A percentile compares a stretch with the other conserved stretches of the same genome.
Conservation (phyloP, 2,329 filamentous ascomycete genomes). For the Sphaceloma murrayae region DNA sequence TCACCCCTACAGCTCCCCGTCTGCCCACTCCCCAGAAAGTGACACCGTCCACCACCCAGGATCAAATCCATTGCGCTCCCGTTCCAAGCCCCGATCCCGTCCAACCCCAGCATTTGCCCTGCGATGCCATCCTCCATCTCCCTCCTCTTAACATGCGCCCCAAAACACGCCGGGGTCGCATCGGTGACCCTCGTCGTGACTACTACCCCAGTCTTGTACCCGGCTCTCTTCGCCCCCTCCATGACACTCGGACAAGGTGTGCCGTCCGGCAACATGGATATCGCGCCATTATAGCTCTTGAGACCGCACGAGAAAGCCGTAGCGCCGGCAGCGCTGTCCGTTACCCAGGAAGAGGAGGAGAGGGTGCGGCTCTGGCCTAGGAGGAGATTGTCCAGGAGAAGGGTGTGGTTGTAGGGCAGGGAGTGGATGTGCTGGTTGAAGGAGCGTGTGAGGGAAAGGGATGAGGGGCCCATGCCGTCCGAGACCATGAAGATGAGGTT, state of each 20-base stretch:
- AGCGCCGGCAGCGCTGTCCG: slow-evolving; percentile 92
- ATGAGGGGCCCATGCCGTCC: slow-evolving; percentile 95
- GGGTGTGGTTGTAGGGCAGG: slow-evolving; percentile 63
- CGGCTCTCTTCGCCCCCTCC: slow-evolving; percentile 84
- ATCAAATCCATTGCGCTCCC: slow-evolving; percentile 86
- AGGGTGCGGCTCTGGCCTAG: slow-evolving; percentile 84
- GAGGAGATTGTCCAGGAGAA: slow-evolving; percentile 77
- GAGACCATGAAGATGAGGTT: slow-evolving; percentile 99
- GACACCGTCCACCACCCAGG: slow-evolving; percentile 84
- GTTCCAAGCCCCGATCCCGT: slow-evolving; percentile 33
- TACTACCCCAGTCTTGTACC: slow-evolving; percentile 86
- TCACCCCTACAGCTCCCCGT: slow-evolving; percentile 75
- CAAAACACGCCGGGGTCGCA: slow-evolving; percentile 92
- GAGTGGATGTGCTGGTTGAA: slow-evolving; percentile 70
- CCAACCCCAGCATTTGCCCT: slow-evolving; percentile 69
- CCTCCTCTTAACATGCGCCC: slow-evolving; percentile 71
- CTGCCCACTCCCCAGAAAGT: slow-evolving; percentile 78
- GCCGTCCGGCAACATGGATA: slow-evolving; percentile 76
- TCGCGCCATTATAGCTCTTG: slow-evolving; percentile 97
- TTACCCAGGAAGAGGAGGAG: slow-evolving; percentile 75
- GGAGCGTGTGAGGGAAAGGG: slow-evolving; percentile 73
- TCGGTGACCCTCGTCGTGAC: slow-evolving; percentile 94
- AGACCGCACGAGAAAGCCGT: slow-evolving; percentile 87
- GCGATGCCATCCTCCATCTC: slow-evolving; percentile 84
- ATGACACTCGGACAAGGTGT: slow-evolving; percentile 84